A percentile compares a stretch with the other conserved stretches of the same genome.
phyloP scores from a whole-genome alignment of 768 basidiomycete genomes.

The Boletus pseudo-olivaceus region DNA sequence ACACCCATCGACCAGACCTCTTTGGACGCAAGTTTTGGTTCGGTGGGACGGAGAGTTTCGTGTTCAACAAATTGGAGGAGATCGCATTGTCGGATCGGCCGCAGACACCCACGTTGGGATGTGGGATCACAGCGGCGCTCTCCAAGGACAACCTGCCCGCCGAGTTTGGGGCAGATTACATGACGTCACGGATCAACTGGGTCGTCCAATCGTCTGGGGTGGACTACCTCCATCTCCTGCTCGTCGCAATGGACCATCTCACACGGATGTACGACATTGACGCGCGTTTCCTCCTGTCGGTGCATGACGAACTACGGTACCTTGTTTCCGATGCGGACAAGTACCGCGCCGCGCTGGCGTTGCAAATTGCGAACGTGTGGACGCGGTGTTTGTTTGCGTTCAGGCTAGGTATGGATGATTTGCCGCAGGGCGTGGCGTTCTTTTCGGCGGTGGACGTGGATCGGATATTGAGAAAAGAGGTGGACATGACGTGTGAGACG shows the following conservation, averaged over 20 bases:
- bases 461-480: slow-evolving; percentile 87
- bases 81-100: slow-evolving; percentile 86
- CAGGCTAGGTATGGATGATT: slow-evolving; percentile 91
- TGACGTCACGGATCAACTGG: slow-evolving; percentile 98
- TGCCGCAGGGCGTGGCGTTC: slow-evolving; percentile 94
- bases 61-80: slow-evolving; percentile 97
- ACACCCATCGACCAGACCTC: slow-evolving; percentile 69
- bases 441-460: slow-evolving; percentile 97
- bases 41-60: slow-evolving; percentile 91
- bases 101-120: slow-evolving; percentile 89
- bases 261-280: slow-evolving; percentile 75
- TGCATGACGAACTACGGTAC: slow-evolving; percentile 96
- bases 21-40: slow-evolving; percentile 92
- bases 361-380: slow-evolving; percentile 97
- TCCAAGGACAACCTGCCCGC: slow-evolving; percentile 83
- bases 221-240: slow-evolving; percentile 94
- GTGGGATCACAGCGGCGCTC: slow-evolving; percentile 91
- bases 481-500: slow-evolving; percentile 93
- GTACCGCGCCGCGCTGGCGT: slow-evolving; percentile 85
- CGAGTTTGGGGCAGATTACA: slow-evolving; percentile 80
- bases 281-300: slow-evolving; percentile 92
- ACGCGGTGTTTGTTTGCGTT: slow-evolving; percentile 88
- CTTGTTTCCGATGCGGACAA: slow-evolving; percentile 85
- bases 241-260: slow-evolving; percentile 92
- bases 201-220: slow-evolving; percentile 98